Evolutionary conservation across 2,329 filamentous ascomycete species (phyloP).

Genomic region (Balansia obtecta): DNA sequence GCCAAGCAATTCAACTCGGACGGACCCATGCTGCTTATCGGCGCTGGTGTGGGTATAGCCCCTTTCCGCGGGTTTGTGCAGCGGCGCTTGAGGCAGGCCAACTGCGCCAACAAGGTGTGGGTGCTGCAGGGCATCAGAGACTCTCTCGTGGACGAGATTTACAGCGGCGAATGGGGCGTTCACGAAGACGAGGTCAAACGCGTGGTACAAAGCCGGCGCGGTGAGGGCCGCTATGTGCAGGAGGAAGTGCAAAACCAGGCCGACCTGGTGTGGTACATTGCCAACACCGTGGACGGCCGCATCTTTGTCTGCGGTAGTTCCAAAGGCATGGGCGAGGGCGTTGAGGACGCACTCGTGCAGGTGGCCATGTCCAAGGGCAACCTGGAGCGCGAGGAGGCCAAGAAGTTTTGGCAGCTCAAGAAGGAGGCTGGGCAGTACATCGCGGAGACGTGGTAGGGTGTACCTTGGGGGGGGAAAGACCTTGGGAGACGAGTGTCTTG

Average conservation of each 20-base stretch:
- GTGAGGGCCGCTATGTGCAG: conserved; percentile 84
- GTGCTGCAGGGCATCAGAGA: conserved; percentile 91
- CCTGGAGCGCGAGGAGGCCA: conserved; percentile 67
- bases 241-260: conserved; percentile 87
- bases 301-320: conserved; percentile 94
- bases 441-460: conserved; percentile 62
- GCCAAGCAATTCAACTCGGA: conserved; percentile 85
- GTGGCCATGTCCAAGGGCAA: conserved; percentile 91
- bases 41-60: conserved; percentile 90
- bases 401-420: conserved; percentile 83
- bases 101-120: conserved; percentile 97
- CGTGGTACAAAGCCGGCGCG: conserved; percentile 63
- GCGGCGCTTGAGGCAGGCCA: conserved; percentile 82
- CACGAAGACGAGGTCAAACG: conserved; percentile 79
- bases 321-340: conserved; percentile 95
- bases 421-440: conserved; percentile 91
- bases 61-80: conserved; percentile 97
- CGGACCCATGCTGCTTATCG: conserved; percentile 94
- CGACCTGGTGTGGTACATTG: conserved; percentile 96
- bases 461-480: too few species aligned
- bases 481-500: too few species aligned
- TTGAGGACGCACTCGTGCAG: conserved; percentile 75
- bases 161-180: conserved; percentile 91
- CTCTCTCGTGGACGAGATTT: conserved; percentile 87
- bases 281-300: conserved; percentile 89